phyloP scores from a whole-genome alignment of 441 rosid genomes.

The Viola pubescens region DNA sequence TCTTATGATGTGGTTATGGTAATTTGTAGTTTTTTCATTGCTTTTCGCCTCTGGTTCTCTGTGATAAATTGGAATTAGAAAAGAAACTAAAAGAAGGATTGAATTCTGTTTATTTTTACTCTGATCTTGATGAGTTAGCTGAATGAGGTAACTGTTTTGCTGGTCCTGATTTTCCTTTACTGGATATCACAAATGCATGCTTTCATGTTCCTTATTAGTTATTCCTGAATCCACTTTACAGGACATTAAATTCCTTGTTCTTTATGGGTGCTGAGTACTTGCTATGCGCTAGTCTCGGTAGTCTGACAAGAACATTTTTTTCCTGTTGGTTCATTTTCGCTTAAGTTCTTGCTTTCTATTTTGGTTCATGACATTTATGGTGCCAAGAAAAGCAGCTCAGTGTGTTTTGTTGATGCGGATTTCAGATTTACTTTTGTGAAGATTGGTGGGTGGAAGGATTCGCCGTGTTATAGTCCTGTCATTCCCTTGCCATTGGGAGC shows the following conservation, averaged over 20 bases:
- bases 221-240: background rate
- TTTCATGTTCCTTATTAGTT: background rate
- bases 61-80: slow-evolving; percentile 4
- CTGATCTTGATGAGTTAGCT: slow-evolving; percentile 1
- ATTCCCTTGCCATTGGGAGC: background rate
- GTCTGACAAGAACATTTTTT: too few relatives aligned
- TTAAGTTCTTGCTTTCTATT: too few relatives aligned
- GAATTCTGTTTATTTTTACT: background rate
- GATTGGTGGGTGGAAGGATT: slow-evolving; percentile 6
- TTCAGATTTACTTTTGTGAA: slow-evolving; percentile 3
- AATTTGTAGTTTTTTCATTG: too few relatives aligned
- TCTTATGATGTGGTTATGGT: background rate
- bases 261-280: background rate
- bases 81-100: background rate
- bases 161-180: slow-evolving; percentile 8
- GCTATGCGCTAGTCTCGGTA: too few relatives aligned
- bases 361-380: too few relatives aligned
- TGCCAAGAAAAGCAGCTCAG: too few relatives aligned
- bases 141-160: slow-evolving; percentile 6
- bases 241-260: background rate
- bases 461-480: slow-evolving; percentile 7
- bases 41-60: slow-evolving; percentile 1
- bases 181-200: background rate
- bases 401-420: too few relatives aligned
- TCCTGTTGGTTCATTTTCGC: too few relatives aligned